Evolutionary conservation across 2,329 filamentous ascomycete species (phyloP), one percentile per base, ranked within the genome.

Genomic region (Blastomyces parvus): DNA sequence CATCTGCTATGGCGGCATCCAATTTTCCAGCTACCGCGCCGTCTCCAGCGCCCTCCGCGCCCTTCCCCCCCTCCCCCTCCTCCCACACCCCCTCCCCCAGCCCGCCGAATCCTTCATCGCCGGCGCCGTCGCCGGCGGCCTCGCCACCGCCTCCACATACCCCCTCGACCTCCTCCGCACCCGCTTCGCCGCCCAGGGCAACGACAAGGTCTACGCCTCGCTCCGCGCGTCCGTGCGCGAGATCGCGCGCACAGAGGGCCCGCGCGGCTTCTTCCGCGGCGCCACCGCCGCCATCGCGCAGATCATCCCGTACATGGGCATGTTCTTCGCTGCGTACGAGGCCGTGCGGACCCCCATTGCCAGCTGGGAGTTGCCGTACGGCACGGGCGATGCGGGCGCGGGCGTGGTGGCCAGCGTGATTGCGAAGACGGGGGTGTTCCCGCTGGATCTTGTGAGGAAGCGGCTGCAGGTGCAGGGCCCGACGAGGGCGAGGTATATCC

Each of bases 281-380:
- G 80, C 96, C 42, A 84, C 84, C 1, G 92, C 93, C 1, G 91
- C 88, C 0, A 80, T 97, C 27, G 88, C 82, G 33, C 92, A 97
- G 78, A 94, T 97, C 59, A 85, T 96, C 11, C 94, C 94, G 1
- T 96, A 93, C 74, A 99, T 99, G 94, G 94, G 94, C 17, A 81
- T 96, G 2, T 97, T 99, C 79, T 99, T 99, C 77, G 84, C 89
- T 42, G 84, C 86, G 50, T 99, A 97, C 78, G 94, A 99, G 76
- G 81, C 83, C 11, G 78, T 96, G 60, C 82, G 89, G 6, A 73
- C 84, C 7, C 83, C 82, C 0, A 74, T 93, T 56, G 79, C 80
- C 7, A 71, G 72, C 6, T 69, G 86, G 22, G 74, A 83, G 11
- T 73, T 89, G 67, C 87, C 87, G 0, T 87, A 88, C 74, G 90